A percentile compares a stretch with the other conserved stretches of the same genome.
These are phyloP conservation scores for Neurospora sp. DNA, from an alignment of 495 filamentous ascomycete genomes.

Conservation along the genomic window DNA sequence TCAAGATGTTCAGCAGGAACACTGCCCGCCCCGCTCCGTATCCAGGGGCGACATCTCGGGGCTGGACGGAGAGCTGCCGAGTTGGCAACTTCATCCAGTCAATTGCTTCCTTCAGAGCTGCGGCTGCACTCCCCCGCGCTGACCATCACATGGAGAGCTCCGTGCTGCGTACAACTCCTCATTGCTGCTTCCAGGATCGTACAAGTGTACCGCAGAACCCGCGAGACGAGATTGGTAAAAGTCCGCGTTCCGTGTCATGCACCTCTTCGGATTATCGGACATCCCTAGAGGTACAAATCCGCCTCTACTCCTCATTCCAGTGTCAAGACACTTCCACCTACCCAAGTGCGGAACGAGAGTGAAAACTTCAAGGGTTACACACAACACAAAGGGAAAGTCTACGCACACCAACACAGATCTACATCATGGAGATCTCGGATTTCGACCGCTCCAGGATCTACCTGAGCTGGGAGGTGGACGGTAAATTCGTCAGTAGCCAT, in stretches of 20 bases:
- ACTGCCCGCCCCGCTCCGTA: background rate
- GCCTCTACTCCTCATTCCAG: background rate
- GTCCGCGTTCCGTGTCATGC: background rate
- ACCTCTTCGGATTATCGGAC: background rate
- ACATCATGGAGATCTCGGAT: background rate
- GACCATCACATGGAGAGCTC: background rate
- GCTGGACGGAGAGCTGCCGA: background rate
- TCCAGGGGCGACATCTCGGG: background rate
- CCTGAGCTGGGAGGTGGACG: conserved; percentile 8
- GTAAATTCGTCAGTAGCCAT: conserved; percentile 8
- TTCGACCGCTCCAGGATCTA: conserved; percentile 2
- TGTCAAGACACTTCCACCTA: background rate
- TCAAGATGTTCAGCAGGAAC: background rate
- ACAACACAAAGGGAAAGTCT: background rate
- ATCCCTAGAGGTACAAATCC: background rate
- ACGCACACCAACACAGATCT: background rate
- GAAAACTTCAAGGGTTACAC: background rate
- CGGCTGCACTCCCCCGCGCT: background rate
- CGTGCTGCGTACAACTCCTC: background rate
- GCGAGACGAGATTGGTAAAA: background rate
- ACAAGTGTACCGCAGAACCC: background rate
- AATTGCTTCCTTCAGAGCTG: background rate
- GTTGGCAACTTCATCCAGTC: background rate
- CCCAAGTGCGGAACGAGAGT: background rate
- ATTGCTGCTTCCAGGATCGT: background rate